Evolutionary conservation across 169 alveolate species (phyloP).

Genomic region (Plasmodium gallinaceum): DNA sequence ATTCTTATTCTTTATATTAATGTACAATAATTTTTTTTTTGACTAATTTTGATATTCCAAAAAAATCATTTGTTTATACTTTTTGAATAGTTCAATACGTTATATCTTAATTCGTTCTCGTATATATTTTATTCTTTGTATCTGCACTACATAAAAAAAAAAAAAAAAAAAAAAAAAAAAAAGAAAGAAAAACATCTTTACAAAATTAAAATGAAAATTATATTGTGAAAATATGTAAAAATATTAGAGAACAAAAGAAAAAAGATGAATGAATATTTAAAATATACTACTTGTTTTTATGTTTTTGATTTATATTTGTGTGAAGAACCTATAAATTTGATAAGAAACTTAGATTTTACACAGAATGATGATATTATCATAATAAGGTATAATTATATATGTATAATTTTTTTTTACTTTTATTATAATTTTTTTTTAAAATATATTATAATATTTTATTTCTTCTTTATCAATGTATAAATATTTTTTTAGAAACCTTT

Average conservation of each 20-base stretch:
- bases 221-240: not conserved
- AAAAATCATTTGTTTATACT: too few species aligned
- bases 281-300: constrained; percentile 27
- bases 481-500: not conserved
- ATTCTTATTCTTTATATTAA: too few species aligned
- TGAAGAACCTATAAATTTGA: not conserved
- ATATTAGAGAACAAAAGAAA: not conserved
- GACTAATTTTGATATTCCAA: too few species aligned
- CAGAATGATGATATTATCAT: constrained; percentile 41
- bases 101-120: too few species aligned
- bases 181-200: too few species aligned
- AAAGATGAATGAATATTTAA: constrained; percentile 25
- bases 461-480: not conserved
- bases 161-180: too few species aligned
- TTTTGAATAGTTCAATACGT: too few species aligned
- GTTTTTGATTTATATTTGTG: constrained; percentile 10
- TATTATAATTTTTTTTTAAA: not conserved
- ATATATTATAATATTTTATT: not conserved
- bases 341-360: not conserved
- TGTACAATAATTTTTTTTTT: too few species aligned
- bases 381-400: constrained; percentile 23
- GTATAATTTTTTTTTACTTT: too few species aligned
- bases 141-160: too few species aligned
- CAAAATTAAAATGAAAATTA: too few species aligned
- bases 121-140: too few species aligned